Evolutionary conservation across 768 basidiomycete species (phyloP).

Genomic region (Cystofilobasidium ferigula): DNA sequence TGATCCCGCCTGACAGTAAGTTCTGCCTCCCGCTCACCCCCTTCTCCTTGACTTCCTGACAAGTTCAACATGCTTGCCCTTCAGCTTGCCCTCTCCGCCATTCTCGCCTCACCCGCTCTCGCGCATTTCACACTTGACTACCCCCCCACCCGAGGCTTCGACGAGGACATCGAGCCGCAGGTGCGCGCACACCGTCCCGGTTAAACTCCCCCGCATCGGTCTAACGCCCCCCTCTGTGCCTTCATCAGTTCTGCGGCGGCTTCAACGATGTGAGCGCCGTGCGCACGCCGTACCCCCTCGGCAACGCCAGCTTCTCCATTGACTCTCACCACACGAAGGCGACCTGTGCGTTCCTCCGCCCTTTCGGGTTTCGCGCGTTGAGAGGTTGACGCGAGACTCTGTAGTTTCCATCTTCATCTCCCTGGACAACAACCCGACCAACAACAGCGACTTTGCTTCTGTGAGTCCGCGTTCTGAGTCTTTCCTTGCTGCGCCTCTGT

Average conservation of each 20-base stretch:
- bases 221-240: too few relatives aligned
- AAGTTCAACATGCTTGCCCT: conserved; percentile 16
- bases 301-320: conserved; percentile 50
- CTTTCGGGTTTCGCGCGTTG: background rate
- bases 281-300: conserved; percentile 60
- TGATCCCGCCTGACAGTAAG: background rate
- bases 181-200: conserved; percentile 31
- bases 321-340: conserved; percentile 50
- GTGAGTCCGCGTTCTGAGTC: background rate
- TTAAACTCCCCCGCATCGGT: background rate
- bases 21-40: conserved; percentile 26
- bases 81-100: conserved; percentile 37
- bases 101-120: conserved; percentile 39
- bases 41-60: conserved; percentile 28
- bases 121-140: conserved; percentile 76
- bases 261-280: conserved; percentile 47
- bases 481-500: too few relatives aligned
- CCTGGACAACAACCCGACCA: background rate
- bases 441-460: background rate
- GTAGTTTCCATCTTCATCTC: background rate
- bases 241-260: conserved; percentile 46
- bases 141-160: conserved; percentile 66
- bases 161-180: conserved; percentile 39
- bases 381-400: background rate
- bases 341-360: conserved; percentile 1